Evolutionary conservation across 2,329 filamentous ascomycete genomes (phyloP).

Genomic region (Blumeria hordei): DNA sequence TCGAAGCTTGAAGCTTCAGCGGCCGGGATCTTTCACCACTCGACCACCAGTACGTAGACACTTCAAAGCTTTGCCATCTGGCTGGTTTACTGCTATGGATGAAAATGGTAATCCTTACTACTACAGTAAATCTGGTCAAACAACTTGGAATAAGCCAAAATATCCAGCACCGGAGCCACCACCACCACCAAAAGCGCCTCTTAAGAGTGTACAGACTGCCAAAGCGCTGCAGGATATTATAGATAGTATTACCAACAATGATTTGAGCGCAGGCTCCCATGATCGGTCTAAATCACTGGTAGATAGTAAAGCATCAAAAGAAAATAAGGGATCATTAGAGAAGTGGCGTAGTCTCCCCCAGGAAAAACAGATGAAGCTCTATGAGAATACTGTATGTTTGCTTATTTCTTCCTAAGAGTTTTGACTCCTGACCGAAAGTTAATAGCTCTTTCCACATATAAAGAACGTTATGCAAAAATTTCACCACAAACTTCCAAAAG

Average conservation of each 20-base stretch:
- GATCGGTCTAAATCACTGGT: conserved; percentile 36
- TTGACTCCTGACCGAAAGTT: conserved; percentile 5
- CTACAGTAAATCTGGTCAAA: conserved; percentile 54
- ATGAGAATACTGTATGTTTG: conserved; percentile 62
- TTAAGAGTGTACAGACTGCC: conserved; percentile 24
- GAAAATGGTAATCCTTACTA: conserved; percentile 56
- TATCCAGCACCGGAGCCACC: conserved; percentile 36
- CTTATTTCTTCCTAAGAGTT: background rate
- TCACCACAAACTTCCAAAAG: conserved; percentile 63
- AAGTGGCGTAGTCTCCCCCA: conserved; percentile 45
- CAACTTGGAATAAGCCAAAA: conserved; percentile 62
- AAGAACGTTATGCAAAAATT: conserved; percentile 74
- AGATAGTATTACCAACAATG: conserved; percentile 50
- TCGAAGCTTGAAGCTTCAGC: conserved; percentile 22
- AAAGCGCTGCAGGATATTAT: conserved; percentile 66
- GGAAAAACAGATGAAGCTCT: conserved; percentile 87
- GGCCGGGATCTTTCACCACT: conserved; percentile 25
- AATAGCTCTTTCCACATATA: conserved; percentile 58
- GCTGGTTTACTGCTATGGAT: conserved; percentile 63
- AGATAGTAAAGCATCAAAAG: conserved; percentile 25
- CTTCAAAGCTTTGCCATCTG: conserved; percentile 42
- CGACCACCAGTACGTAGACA: conserved; percentile 32
- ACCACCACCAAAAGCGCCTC: conserved; percentile 29
- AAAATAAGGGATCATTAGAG: conserved; percentile 36
- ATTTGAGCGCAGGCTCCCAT: conserved; percentile 20